These are phyloP conservation scores for Chaetomiaceae sp. DNA, from an alignment of 2,329 filamentous ascomycete species.

Conservation along the genomic window DNA sequence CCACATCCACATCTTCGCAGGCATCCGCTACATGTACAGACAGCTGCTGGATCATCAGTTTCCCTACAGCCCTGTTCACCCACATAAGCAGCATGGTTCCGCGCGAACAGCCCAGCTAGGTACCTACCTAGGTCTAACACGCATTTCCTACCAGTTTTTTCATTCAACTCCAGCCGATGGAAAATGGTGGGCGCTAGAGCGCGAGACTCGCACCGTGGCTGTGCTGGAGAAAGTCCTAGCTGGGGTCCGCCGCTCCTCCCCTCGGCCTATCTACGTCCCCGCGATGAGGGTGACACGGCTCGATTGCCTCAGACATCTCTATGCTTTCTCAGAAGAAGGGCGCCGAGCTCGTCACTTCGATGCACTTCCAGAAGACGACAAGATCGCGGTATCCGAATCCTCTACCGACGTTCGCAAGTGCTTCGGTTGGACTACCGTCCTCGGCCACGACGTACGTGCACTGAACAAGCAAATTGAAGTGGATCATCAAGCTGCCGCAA, in stretches of 20 bases:
- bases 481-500: neutral
- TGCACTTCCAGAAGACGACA: neutral
- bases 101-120: too few species aligned
- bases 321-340: slow-evolving; percentile 1
- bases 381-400: neutral
- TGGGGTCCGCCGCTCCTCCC: neutral
- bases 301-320: neutral
- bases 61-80: too few species aligned
- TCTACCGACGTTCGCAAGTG: neutral
- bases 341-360: neutral
- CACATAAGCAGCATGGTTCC: too few species aligned
- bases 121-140: too few species aligned
- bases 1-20: too few species aligned
- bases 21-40: too few species aligned
- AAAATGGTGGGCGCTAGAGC: slow-evolving; percentile 2
- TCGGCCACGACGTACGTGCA: neutral
- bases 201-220: slow-evolving; percentile 1
- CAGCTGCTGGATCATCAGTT: too few species aligned
- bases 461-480: neutral
- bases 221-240: neutral
- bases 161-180: too few species aligned
- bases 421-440: neutral
- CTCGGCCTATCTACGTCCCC: neutral
- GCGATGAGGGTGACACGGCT: neutral
- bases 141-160: too few species aligned